A percentile compares a stretch with the other conserved stretches of the same genome.
These are phyloP conservation scores for Centella asiatica DNA, from an alignment of 129 eudicot genomes.

Conservation along the genomic window DNA sequence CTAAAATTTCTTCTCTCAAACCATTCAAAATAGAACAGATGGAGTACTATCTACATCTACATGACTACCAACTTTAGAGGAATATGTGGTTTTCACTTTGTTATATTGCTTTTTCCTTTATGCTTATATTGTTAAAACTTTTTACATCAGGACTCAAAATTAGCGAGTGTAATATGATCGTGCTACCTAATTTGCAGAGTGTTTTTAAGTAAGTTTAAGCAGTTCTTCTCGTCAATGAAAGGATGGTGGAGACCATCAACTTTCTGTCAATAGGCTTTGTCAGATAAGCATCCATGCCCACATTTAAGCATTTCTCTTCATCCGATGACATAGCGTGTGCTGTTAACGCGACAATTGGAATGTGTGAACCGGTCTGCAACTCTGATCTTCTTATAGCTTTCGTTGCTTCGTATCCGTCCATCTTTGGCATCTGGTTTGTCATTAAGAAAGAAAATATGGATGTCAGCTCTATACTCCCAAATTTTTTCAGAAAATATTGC, in stretches of 20 bases:
- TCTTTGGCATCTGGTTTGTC: constrained; percentile 83
- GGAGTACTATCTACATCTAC: too few relatives aligned
- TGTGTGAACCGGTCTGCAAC: constrained; percentile 40
- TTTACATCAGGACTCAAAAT: neutral
- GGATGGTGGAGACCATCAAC: constrained; percentile 85
- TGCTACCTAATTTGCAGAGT: neutral
- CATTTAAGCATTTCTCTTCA: constrained; percentile 87
- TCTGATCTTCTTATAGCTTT: constrained; percentile 75
- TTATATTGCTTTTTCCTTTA: neutral
- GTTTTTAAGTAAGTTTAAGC: constrained; percentile 13
- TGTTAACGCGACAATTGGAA: constrained; percentile 85
- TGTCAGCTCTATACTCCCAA: neutral
- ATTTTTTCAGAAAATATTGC: neutral
- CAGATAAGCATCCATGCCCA: constrained; percentile 97
- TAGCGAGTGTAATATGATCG: neutral
- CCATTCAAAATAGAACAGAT: too few relatives aligned
- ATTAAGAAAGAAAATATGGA: constrained; percentile 3
- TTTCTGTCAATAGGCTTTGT: constrained; percentile 92
- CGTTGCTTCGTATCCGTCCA: constrained; percentile 99
- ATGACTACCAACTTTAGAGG: neutral
- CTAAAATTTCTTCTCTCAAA: too few relatives aligned
- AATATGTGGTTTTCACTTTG: neutral
- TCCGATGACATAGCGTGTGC: constrained; percentile 99
- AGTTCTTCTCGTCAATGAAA: constrained; percentile 55
- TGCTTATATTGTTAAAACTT: neutral